A percentile compares a stretch with the other conserved stretches of the same genome.
phyloP scores from a whole-genome alignment of 108 stramenopile species.

The Cyclotella kingstonii region DNA sequence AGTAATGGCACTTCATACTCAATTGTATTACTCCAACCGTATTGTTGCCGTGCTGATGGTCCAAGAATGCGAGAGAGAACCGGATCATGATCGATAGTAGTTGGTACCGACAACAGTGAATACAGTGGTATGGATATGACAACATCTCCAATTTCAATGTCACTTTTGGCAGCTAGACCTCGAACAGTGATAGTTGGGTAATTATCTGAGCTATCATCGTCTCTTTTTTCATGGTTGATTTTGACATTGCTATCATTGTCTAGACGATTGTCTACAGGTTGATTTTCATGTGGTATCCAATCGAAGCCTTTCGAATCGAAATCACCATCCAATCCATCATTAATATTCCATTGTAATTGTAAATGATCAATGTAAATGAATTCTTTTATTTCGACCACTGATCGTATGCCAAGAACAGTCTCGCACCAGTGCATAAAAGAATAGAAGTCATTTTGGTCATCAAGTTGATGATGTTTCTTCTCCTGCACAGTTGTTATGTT shows the following conservation, averaged over 20 bases:
- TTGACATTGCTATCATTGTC: slow-evolving; percentile 11
- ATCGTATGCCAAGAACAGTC: slow-evolving; percentile 56
- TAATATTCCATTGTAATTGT: slow-evolving; percentile 41
- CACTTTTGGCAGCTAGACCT: slow-evolving; percentile 66
- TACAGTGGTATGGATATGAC: slow-evolving; percentile 70
- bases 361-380: slow-evolving; percentile 73
- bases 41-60: slow-evolving; percentile 42
- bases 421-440: slow-evolving; percentile 60
- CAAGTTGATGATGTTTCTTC: neutral
- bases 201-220: neutral
- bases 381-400: slow-evolving; percentile 59
- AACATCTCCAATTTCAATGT: slow-evolving; percentile 60
- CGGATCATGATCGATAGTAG: slow-evolving; percentile 78
- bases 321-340: slow-evolving; percentile 32
- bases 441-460: slow-evolving; percentile 19
- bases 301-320: slow-evolving; percentile 34
- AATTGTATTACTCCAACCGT: slow-evolving; percentile 61
- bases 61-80: slow-evolving; percentile 60
- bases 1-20: slow-evolving; percentile 71
- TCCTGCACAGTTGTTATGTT: neutral
- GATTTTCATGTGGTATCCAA: slow-evolving; percentile 14
- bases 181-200: slow-evolving; percentile 53
- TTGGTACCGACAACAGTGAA: slow-evolving; percentile 64
- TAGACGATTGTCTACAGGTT: neutral
- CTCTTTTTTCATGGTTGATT: neutral